Evolutionary conservation across 306 rosid genomes (phyloP), one percentile per base, ranked within the genome.

Genomic region (Albizia julibrissin): DNA sequence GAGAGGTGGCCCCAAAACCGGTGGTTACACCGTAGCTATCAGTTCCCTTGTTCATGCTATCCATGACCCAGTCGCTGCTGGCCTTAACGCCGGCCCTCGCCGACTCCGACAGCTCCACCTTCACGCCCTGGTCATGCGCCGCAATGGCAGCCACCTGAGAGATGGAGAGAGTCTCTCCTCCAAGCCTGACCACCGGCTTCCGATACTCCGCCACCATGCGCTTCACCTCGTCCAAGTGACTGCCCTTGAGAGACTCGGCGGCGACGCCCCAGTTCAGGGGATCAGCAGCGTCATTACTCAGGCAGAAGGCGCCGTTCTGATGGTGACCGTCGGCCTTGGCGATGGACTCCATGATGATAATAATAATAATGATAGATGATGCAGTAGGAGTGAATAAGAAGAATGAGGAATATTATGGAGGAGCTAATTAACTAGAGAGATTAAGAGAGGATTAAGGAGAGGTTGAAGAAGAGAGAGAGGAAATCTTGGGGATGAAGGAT

Each of bases 11-110:
- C 52, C 98, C 98, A 72, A 95, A 93, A 0, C 98, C 98, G 15
- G 98, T 95, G 69, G 98, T 95, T 47, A 95, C 95, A 21, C 98
- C 98, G 14, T 95, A 94, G 59, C 95, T 93, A 76, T 94, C 97
- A 0, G 92, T 93, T 0, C 98, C 98, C 0, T 89, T 90, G 24
- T 74, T 84, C 95, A 93, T 88, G 69, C 94, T 90, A 1, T 93
- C 88, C 93, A 93, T 87, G 15, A 95, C 97, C 98, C 98, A 95
- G 1, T 95, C 97, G 37, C 97, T 92, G 77, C 98, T 94, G 3
- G 98, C 98, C 85, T 94, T 88, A 3, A 94, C 97, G 3, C 97
- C 92, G 0, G 91, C 95, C 79, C 97, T 81, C 0, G 94, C 78
- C 0, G 89, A 84, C 81, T 95, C 98, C 0, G 93, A 80, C 9